A percentile compares a stretch with the other conserved stretches of the same genome.
Conservation (phyloP, 805 yeast genomes). For the Saccharomycopsis schoenii region DNA sequence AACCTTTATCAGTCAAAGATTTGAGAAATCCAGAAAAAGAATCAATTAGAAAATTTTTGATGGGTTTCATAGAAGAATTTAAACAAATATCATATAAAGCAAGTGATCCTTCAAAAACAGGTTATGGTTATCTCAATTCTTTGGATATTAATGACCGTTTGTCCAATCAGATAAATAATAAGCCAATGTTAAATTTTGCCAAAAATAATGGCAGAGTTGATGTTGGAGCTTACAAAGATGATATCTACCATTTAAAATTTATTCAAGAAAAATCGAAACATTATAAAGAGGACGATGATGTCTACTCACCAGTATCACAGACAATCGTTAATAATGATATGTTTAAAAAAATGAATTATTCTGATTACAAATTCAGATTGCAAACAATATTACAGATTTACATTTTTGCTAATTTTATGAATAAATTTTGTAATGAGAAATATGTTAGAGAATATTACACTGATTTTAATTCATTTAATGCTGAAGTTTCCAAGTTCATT, state of each 20-base stretch:
- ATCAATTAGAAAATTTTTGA: neutral
- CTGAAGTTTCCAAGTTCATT: neutral
- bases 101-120: neutral
- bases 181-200: neutral
- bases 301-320: neutral
- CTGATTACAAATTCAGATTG: slow-evolving; percentile 8
- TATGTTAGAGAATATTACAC: slow-evolving; percentile 5
- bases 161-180: neutral
- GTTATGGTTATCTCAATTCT: neutral
- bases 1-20: neutral
- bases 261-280: slow-evolving; percentile 5
- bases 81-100: neutral
- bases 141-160: neutral
- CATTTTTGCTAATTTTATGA: slow-evolving; percentile 11
- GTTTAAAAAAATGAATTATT: neutral
- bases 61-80: neutral
- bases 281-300: neutral
- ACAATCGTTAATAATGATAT: neutral
- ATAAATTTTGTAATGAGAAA: slow-evolving; percentile 4
- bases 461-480: neutral
- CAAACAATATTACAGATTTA: slow-evolving; percentile 11
- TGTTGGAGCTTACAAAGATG: neutral
- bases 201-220: neutral
- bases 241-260: slow-evolving; percentile 5
- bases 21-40: neutral